Percentiles rank a stretch among this genome's conserved stretches.
Evolutionary conservation across 2,329 filamentous ascomycete genomes (phyloP).

Genomic region (Trichophyton equinum): DNA sequence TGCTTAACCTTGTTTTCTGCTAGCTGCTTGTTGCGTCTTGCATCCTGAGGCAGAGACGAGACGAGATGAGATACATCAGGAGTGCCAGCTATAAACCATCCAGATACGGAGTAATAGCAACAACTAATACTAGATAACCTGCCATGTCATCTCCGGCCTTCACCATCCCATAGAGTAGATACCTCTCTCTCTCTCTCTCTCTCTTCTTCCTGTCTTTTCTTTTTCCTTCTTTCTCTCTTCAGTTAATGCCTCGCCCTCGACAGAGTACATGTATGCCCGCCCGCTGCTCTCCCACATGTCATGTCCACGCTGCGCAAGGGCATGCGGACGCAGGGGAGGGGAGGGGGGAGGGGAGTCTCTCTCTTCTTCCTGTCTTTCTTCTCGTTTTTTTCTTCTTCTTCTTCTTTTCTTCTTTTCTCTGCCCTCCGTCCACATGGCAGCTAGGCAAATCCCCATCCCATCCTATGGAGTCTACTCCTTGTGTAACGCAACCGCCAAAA

Average conservation of each 20-base stretch:
- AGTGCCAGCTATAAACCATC: not conserved
- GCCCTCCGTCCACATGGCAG: constrained; percentile 1
- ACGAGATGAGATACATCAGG: not conserved
- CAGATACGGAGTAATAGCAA: no score
- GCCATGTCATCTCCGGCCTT: no score
- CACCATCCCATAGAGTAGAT: no score
- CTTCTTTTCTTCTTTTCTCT: no score
- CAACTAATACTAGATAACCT: no score
- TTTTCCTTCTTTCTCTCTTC: not conserved
- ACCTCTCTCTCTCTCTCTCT: not conserved
- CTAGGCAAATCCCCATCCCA: not conserved
- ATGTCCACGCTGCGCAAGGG: not conserved
- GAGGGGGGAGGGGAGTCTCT: no score
- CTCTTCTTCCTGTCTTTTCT: no score
- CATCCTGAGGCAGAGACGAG: no score
- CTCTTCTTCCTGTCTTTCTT: no score
- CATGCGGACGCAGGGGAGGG: not conserved
- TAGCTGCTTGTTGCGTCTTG: no score
- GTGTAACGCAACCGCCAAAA: not conserved
- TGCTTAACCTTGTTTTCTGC: not conserved
- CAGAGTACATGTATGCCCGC: not conserved
- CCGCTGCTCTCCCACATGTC: not conserved
- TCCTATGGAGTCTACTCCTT: not conserved
- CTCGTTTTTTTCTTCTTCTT: no score
- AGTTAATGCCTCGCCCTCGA: not conserved